phyloP scores from a whole-genome alignment of 1,284 basidiomycete species.

The Malassezia japonica region DNA sequence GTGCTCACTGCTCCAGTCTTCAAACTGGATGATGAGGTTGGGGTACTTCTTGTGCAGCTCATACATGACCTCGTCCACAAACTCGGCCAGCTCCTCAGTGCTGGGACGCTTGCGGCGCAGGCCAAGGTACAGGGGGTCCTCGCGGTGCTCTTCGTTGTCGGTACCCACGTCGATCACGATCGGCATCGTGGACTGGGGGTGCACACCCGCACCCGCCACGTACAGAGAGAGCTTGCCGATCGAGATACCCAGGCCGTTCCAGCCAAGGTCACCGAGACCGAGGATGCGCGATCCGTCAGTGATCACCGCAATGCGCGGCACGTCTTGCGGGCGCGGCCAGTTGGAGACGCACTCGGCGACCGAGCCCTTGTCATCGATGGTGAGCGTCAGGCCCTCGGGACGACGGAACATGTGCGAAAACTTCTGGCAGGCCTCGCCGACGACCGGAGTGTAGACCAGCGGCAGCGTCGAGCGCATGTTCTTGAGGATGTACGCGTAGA shows the following conservation, averaged over 20 bases:
- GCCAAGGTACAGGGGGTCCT: conserved; percentile 84
- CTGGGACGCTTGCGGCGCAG: conserved; percentile 51
- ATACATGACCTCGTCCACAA: conserved; percentile 87
- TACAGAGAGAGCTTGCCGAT: conserved; percentile 89
- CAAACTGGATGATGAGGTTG: conserved; percentile 73
- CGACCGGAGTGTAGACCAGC: conserved; percentile 80
- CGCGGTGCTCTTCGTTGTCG: conserved; percentile 68
- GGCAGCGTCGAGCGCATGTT: conserved; percentile 57
- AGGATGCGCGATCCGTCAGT: conserved; percentile 82
- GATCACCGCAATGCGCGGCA: conserved; percentile 48
- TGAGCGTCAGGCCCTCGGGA: conserved; percentile 55
- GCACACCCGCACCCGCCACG: conserved; percentile 77
- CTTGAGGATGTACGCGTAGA: conserved; percentile 55
- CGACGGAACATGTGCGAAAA: conserved; percentile 62
- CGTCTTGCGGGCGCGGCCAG: conserved; percentile 58
- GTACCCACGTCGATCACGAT: conserved; percentile 66
- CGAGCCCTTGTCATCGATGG: conserved; percentile 62
- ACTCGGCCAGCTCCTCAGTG: conserved; percentile 52
- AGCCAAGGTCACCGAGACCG: conserved; percentile 74
- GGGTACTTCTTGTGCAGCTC: conserved; percentile 58
- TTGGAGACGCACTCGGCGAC: conserved; percentile 62
- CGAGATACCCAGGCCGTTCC: conserved; percentile 68
- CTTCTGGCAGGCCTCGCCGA: conserved; percentile 80
- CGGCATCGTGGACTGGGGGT: conserved; percentile 72
- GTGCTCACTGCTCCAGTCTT: conserved; percentile 51